Evolutionary conservation across 805 yeast genomes (phyloP), one percentile per base, ranked within the genome.

Genomic region (Torulaspora franciscae): DNA sequence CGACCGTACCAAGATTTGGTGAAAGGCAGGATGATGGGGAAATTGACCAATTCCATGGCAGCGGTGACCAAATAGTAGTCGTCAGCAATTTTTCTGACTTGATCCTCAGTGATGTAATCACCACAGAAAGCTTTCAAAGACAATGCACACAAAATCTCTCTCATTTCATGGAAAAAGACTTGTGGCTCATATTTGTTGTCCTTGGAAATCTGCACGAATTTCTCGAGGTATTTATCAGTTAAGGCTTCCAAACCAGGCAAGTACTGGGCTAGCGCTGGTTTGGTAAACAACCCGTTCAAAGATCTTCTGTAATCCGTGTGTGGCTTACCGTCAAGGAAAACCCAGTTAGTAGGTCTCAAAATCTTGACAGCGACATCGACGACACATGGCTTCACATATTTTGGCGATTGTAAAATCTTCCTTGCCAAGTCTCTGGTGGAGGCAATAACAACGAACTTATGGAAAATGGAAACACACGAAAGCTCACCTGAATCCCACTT

Each of bases 1-100:
- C 86, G 83, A 55, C 99, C 99, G 68, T 90, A 87, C 99, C 99
- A 93, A 28, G 99, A 84, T 72, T 91, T 93, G 50, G 99, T 89
- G 75, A 76, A 93, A 25, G 99, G 99, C 39, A 93, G 67, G 52
- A 93, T 91, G 58, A 93, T 86, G 51, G 99, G 99, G 80, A 93
- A 93, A 74, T 93, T 93, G 50, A 93, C 99, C 55, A 93, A 78
- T 71, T 93, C 99, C 62, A 93, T 76, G 23, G 99, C 99, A 48
- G 95, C 95, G 10, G 99, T 93, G 54, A 93, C 85, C 52, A 79
- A 72, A 69, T 81, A 93, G 69, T 90, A 93, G 68, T 90, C 89
- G 67, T 91, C 98, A 41, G 97, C 93, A 59, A 93, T 81, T 45
- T 75, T 74, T 67, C 85, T 79, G 59, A 93, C 83, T 70, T 93